Base-by-base conservation (phyloP, 805 yeast species). In the Yamadazyma olivae region DNA sequence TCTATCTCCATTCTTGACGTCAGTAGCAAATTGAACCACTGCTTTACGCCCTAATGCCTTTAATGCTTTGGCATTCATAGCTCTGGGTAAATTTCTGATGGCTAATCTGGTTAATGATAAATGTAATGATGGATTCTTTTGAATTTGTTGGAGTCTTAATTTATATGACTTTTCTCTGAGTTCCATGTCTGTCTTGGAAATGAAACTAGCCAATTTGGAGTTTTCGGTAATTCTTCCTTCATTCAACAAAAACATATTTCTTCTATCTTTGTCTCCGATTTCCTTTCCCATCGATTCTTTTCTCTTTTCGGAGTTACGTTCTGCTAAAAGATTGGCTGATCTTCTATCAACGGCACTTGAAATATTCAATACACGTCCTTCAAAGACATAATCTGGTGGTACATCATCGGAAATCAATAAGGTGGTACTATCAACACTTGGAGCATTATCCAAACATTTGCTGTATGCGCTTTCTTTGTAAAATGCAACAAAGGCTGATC, bases 401-500 rank as follows among this genome's bases (percentile, higher is more conserved):
- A 88, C 95, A 57, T 91, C 97, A 58, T 91, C 99, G 9, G 97
- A 83, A 39, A 93, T 80, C 49, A 93, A 71, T 53, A 88, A 67
- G 4, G 89, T 79, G 10, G 79, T 68, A 12, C 75, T 59, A 5
- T 65, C 67, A 14, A 79, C 72, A 29, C 77, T 76, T 17, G 99
- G 98, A 0, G 97, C 96, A 50, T 79, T 73, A 4, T 70, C 68
- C 23, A 90, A 56, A 63, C 97, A 90, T 35, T 75, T 72, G 21
- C 72, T 71, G 50, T 78, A 85, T 3, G 83, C 76, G 4, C 72
- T 79, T 36, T 75, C 77, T 16, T 72, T 65, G 33, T 57, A 60
- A 56, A 93, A 93, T 0, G 96, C 95, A 28, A 93, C 95, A 56
- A 93, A 93, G 0, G 96, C 99, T 1, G 96, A 83, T 44, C 99